Evolutionary conservation across 176 grass and related monocot genomes (phyloP).

Genomic region (Rhynchospora pubera): DNA sequence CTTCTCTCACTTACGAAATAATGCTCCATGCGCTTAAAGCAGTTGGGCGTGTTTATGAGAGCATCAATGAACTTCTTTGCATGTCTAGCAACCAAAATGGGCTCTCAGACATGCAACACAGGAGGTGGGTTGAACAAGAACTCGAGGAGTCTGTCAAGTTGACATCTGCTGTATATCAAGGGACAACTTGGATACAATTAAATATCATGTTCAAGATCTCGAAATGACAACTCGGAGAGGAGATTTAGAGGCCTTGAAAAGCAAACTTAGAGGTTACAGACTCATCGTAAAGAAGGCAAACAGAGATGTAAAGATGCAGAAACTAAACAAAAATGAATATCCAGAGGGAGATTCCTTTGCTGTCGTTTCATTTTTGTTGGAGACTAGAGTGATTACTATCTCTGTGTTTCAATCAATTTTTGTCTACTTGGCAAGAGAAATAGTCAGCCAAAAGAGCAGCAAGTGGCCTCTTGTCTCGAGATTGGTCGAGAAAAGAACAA

Average conservation of each 20-base stretch:
- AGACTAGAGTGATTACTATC: constrained; percentile 32
- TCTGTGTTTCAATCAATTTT: constrained; percentile 31
- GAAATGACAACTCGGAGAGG: constrained; percentile 26
- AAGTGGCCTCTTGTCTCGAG: constrained; percentile 32
- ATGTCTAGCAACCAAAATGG: constrained; percentile 34
- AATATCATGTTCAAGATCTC: constrained; percentile 35
- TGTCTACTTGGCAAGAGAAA: constrained; percentile 16
- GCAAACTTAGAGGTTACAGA: constrained; percentile 32
- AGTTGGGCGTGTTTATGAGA: constrained; percentile 20
- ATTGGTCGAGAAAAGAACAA: constrained; percentile 7
- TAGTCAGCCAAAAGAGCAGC: constrained; percentile 18
- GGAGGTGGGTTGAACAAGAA: constrained; percentile 31
- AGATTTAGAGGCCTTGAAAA: constrained; percentile 16
- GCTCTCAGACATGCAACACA: constrained; percentile 28
- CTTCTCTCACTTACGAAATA: constrained; percentile 7
- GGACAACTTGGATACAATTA: constrained; percentile 34
- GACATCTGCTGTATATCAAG: constrained; percentile 37
- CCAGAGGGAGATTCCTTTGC: not conserved
- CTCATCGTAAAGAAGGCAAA: constrained; percentile 35
- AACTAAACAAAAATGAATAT: constrained; percentile 18
- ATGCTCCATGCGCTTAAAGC: not conserved
- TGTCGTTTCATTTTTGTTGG: constrained; percentile 15
- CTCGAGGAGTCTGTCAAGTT: constrained; percentile 1
- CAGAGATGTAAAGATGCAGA: constrained; percentile 41
- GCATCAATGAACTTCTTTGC: constrained; percentile 22